Conservation (phyloP, 805 yeast genomes). For the Saccharomycopsis vini region DNA sequence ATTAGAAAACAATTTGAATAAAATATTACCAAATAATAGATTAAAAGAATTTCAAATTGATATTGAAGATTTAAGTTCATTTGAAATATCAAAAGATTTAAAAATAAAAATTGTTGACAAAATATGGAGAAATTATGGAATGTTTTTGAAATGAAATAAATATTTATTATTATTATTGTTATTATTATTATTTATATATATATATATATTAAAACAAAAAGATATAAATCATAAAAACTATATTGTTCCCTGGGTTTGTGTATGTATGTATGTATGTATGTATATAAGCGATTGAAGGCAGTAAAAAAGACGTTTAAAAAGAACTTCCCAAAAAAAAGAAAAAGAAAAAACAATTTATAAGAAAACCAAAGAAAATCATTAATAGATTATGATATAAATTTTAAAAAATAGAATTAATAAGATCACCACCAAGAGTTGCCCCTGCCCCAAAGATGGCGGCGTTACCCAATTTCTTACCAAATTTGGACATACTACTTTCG, state of each 20-base stretch:
- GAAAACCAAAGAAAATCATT: too few relatives aligned
- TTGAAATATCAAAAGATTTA: slow-evolving; percentile 28
- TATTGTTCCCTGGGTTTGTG: too few relatives aligned
- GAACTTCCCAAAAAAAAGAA: too few relatives aligned
- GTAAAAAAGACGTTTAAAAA: too few relatives aligned
- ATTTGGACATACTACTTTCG: slow-evolving; percentile 38
- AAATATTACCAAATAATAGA: slow-evolving; percentile 42
- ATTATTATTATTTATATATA: too few relatives aligned
- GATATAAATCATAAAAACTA: background rate
- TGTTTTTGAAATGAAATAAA: slow-evolving; percentile 20
- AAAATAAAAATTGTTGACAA: slow-evolving; percentile 44
- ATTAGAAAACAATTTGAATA: slow-evolving; percentile 41
- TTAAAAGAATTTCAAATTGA: slow-evolving; percentile 53
- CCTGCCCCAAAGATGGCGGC: slow-evolving; percentile 98
- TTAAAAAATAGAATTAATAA: slow-evolving; percentile 65
- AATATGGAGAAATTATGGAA: slow-evolving; percentile 53
- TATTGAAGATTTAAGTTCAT: slow-evolving; percentile 47
- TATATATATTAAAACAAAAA: background rate
- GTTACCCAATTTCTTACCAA: slow-evolving; percentile 76
- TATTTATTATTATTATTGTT: background rate
- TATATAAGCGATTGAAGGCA: too few relatives aligned
- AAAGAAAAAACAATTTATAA: too few relatives aligned
- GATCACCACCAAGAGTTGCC: slow-evolving; percentile 80
- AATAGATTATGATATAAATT: too few relatives aligned
- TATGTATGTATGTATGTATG: too few relatives aligned